These are phyloP conservation scores for Malus sieversii DNA, from an alignment of 306 rosid species.

Conservation along the genomic window DNA sequence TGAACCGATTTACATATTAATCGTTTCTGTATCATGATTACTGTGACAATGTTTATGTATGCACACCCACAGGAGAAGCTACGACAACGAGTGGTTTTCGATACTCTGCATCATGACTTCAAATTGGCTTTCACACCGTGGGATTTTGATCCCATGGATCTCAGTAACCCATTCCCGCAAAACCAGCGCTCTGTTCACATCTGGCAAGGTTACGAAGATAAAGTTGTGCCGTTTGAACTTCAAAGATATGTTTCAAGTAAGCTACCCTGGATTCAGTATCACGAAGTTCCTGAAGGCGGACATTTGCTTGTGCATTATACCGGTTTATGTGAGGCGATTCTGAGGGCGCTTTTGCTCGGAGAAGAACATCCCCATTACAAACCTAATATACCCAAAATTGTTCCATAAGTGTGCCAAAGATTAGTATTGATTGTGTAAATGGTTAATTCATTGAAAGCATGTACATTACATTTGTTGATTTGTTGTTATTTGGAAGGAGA, in stretches of 20 bases:
- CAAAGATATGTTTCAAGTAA: conserved; percentile 63
- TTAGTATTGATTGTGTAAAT: conserved; percentile 12
- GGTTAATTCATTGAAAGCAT: conserved; percentile 20
- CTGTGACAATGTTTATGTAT: conserved; percentile 10
- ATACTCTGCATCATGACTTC: conserved; percentile 72
- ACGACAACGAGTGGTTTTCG: conserved; percentile 50
- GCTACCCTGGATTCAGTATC: conserved; percentile 82
- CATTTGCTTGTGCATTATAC: conserved; percentile 77
- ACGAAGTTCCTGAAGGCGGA: conserved; percentile 90
- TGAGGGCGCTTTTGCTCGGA: conserved; percentile 80
- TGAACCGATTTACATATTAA: not conserved
- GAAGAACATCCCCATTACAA: conserved; percentile 50
- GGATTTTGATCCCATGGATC: conserved; percentile 76
- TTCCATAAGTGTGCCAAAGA: conserved; percentile 13
- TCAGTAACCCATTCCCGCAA: conserved; percentile 59
- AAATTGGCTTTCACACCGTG: conserved; percentile 63
- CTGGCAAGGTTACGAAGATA: conserved; percentile 94
- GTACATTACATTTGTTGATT: conserved; percentile 18
- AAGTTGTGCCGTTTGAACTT: conserved; percentile 74
- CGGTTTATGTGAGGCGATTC: conserved; percentile 73
- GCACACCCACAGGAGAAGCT: conserved; percentile 41
- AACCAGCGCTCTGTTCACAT: conserved; percentile 59
- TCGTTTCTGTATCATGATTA: not conserved
- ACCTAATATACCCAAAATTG: conserved; percentile 29
- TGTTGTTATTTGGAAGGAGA: not conserved